A percentile compares a stretch with the other conserved stretches of the same genome.
phyloP scores from a whole-genome alignment of 805 yeast species.

The Ogataea trehalophila region DNA sequence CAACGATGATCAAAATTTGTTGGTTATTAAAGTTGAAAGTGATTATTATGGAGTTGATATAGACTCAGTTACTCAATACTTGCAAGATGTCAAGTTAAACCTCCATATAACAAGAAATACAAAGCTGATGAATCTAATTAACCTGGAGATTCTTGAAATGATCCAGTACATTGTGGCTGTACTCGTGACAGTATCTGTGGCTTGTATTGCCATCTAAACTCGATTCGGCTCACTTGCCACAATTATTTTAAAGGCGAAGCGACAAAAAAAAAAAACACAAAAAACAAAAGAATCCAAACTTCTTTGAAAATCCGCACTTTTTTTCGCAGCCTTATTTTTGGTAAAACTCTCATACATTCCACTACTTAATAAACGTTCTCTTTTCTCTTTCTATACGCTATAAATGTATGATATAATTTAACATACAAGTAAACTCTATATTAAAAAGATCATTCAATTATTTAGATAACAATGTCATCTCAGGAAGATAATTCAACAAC shows the following conservation, averaged over 20 bases:
- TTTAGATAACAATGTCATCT: neutral
- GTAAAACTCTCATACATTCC: no score
- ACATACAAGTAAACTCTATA: neutral
- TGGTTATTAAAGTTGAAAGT: constrained; percentile 11
- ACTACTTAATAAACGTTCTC: no score
- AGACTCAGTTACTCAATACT: constrained; percentile 4
- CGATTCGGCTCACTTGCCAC: no score
- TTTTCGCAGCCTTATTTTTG: no score
- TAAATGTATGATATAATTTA: no score
- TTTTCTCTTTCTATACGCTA: no score
- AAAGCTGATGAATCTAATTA: constrained; percentile 6
- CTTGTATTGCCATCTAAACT: neutral
- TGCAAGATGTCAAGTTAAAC: constrained; percentile 10
- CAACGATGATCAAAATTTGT: neutral
- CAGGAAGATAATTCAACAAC: constrained; percentile 14
- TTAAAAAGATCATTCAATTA: neutral
- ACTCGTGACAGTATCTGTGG: neutral
- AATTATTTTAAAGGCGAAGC: no score
- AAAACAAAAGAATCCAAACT: no score
- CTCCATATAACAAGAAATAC: constrained; percentile 9
- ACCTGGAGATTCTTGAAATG: constrained; percentile 8
- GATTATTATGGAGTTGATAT: constrained; percentile 18
- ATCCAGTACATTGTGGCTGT: constrained; percentile 5
- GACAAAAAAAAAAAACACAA: no score
- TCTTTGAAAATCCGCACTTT: no score